These are phyloP conservation scores for Tilletia indica DNA, from an alignment of 1,284 basidiomycete genomes.

Conservation along the genomic window DNA sequence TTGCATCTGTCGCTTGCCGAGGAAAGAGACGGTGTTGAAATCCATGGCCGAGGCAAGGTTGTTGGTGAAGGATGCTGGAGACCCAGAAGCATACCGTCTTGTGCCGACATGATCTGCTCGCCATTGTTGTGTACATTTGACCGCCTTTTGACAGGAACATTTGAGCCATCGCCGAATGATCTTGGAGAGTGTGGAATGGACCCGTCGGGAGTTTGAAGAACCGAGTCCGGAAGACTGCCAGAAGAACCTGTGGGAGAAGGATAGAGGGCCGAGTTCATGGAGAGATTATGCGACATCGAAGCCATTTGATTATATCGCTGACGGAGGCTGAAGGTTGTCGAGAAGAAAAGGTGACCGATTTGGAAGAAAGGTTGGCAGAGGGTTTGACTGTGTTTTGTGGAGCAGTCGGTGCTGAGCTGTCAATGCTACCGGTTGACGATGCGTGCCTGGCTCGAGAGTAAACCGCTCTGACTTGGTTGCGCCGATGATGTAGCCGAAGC, in stretches of 20 bases:
- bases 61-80: neutral
- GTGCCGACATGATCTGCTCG: neutral
- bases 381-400: too few relatives aligned
- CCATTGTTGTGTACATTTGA: neutral
- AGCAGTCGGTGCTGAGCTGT: too few relatives aligned
- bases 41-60: slow-evolving; percentile 31
- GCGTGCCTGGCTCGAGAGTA: too few relatives aligned
- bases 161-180: neutral
- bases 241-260: slow-evolving; percentile 4
- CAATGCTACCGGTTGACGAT: too few relatives aligned
- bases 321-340: neutral
- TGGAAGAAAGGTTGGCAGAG: too few relatives aligned
- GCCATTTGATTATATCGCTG: neutral
- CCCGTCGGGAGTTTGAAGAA: neutral
- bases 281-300: neutral
- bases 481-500: too few relatives aligned
- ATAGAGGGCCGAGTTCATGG: neutral
- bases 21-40: slow-evolving; percentile 28
- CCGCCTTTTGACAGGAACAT: neutral
- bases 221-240: slow-evolving; percentile 5
- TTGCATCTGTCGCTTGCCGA: slow-evolving; percentile 33
- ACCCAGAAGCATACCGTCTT: neutral
- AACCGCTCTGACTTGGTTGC: too few relatives aligned
- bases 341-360: neutral
- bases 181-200: neutral